Evolutionary conservation across 768 basidiomycete genomes (phyloP), one percentile per base, ranked within the genome.

Genomic region (Amanita brunnescens): DNA sequence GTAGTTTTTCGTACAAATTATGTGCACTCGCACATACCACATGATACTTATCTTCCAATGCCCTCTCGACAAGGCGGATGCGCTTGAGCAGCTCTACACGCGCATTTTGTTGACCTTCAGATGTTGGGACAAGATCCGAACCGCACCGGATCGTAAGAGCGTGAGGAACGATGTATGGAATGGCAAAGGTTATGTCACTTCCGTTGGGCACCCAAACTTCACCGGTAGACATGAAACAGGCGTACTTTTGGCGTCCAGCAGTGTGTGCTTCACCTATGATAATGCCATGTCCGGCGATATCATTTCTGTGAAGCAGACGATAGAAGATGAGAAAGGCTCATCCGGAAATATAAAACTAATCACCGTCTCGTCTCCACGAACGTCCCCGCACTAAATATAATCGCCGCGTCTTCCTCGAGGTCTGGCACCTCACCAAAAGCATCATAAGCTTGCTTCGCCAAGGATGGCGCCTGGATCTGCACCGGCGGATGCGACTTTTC

Each of bases 71-170:
- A 4, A 70, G 64, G 16, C 82, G 77, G 18, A 91, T 58, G n/a
- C 67, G 70, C 58, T 73, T 78, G 21, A 89, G 71, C 16, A 85
- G 74, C 48, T 79, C 72, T 3, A 88, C 72, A 2, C 91, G 76
- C 2, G 90, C 88, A 23, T 69, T 66, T 43, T 75, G 63, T 53
- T 85, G 66, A 5, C 57, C 55, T 13, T 59, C 58, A 24, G 62
- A 68, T 6, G 45, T 38, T 0, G 76, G 62, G 20, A 61, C 49
- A 0, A 56, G 57, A 1, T 58, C 52, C 0, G 38, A 37, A 1
- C 83, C 81, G 58, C 82, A 84, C 29, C 79, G 71, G 32, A 56
- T 55, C 0, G 73, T 68, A 6, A 81, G 67, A 53, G 77, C 70
- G 37, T 54, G 46, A 12, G 76, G 61, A 21, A 79, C 66, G 58